Evolutionary conservation across 306 rosid genomes (phyloP).

Genomic region (Castanospermum australe): DNA sequence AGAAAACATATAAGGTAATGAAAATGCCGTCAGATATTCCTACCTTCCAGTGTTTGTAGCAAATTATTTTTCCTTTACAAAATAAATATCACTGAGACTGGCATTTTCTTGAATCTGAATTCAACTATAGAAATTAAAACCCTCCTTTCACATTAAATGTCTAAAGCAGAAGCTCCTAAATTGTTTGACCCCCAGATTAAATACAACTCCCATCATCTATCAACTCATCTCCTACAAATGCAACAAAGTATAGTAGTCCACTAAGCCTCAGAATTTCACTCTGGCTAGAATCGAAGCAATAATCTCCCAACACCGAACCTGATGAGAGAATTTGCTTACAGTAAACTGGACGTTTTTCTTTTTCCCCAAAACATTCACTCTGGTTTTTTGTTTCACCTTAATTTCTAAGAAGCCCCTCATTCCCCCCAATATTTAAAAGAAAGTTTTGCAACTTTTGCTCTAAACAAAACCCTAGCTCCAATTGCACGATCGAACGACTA

Average conservation of each 20-base stretch:
- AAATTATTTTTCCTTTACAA: not conserved
- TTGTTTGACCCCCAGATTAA: not conserved
- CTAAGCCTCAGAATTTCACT: not conserved
- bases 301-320: not conserved
- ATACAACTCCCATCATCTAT: not conserved
- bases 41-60: not conserved
- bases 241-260: not conserved
- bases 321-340: not conserved
- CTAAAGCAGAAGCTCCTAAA: not conserved
- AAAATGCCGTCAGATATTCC: too few species aligned
- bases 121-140: not conserved
- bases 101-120: not conserved
- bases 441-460: not conserved
- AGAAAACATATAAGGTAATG: not conserved
- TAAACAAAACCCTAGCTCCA: conserved; percentile 36
- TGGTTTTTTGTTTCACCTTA: not conserved
- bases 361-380: too few species aligned
- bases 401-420: not conserved
- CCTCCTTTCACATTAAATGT: not conserved
- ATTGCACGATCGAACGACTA: conserved; percentile 21
- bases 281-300: not conserved
- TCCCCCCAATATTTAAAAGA: not conserved
- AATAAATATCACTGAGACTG: not conserved
- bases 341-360: not conserved
- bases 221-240: not conserved